Conservation (phyloP, 768 basidiomycete genomes). For the Grammothele lineata region DNA sequence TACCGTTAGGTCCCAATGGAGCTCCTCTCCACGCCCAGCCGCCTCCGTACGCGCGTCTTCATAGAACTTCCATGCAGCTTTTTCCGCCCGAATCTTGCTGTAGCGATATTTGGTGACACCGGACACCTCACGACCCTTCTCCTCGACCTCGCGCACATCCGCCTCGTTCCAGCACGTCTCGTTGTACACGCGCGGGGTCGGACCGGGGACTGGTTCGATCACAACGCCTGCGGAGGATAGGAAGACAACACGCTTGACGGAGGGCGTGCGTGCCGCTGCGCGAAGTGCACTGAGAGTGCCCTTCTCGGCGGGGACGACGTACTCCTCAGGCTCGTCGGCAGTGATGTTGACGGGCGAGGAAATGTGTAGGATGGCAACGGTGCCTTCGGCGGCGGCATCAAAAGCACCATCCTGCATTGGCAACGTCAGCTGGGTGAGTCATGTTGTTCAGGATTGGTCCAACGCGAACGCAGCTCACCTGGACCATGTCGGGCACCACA, state of each 20-base stretch:
- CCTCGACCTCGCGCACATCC: constrained; percentile 38
- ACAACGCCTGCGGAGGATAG: constrained; percentile 54
- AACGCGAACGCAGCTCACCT: constrained; percentile 28
- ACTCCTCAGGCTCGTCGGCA: constrained; percentile 41
- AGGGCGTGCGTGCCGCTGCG: constrained; percentile 9
- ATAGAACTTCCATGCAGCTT: constrained; percentile 47
- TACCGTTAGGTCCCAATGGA: constrained; percentile 47
- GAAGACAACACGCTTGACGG: constrained; percentile 55
- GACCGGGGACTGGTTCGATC: constrained; percentile 6
- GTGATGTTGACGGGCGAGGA: constrained; percentile 30
- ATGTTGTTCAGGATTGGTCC: neutral
- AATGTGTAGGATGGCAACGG: constrained; percentile 51
- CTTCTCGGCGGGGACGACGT: constrained; percentile 68
- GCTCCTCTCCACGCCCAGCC: constrained; percentile 9
- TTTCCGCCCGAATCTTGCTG: constrained; percentile 57
- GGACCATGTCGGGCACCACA: constrained; percentile 43
- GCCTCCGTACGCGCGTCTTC: constrained; percentile 33
- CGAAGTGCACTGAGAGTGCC: constrained; percentile 35
- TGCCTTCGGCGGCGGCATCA: constrained; percentile 70
- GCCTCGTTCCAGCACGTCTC: constrained; percentile 62
- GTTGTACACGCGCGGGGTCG: constrained; percentile 28
- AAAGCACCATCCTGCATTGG: constrained; percentile 55
- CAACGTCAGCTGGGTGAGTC: neutral
- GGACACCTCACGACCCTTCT: constrained; percentile 43
- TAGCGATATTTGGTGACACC: constrained; percentile 45